Percentiles rank a stretch among this genome's conserved stretches.
Conservation (phyloP, 768 basidiomycete genomes). For the Suillus brevipes region DNA sequence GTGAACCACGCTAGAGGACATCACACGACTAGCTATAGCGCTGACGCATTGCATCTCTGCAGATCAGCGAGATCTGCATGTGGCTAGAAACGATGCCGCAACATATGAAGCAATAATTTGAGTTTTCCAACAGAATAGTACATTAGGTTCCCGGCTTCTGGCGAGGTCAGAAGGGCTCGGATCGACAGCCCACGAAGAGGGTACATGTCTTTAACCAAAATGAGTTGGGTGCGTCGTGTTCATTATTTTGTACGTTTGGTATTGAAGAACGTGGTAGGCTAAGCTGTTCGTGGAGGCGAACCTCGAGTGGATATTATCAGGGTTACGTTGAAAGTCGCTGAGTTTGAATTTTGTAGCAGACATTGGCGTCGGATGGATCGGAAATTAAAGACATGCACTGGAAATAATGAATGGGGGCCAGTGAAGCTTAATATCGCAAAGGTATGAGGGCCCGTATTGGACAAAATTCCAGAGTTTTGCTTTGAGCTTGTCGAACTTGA, state of each 20-base stretch:
- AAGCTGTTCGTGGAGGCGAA: not conserved
- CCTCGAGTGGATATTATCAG: no score
- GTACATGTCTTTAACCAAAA: not conserved
- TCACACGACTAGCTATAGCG: not conserved
- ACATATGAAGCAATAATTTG: not conserved
- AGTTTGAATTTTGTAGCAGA: not conserved
- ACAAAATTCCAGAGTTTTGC: no score
- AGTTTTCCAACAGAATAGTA: not conserved
- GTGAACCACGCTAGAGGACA: not conserved
- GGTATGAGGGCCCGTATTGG: no score
- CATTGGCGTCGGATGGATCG: not conserved
- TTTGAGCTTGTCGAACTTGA: no score
- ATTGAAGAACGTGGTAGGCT: not conserved
- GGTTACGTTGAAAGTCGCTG: not conserved
- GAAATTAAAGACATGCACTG: slow-evolving; percentile 50
- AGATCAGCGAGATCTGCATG: not conserved
- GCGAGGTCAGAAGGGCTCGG: no score
- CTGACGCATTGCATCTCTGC: not conserved
- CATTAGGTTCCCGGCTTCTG: not conserved
- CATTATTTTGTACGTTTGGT: not conserved
- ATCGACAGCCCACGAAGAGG: not conserved
- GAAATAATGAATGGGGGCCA: slow-evolving; percentile 49
- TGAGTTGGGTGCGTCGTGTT: not conserved
- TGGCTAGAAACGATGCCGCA: not conserved
- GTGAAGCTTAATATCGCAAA: slow-evolving; percentile 54